Evolutionary conservation across 495 filamentous ascomycete genomes (phyloP), one percentile per base, ranked within the genome.

Genomic region (Penicillium desertorum): DNA sequence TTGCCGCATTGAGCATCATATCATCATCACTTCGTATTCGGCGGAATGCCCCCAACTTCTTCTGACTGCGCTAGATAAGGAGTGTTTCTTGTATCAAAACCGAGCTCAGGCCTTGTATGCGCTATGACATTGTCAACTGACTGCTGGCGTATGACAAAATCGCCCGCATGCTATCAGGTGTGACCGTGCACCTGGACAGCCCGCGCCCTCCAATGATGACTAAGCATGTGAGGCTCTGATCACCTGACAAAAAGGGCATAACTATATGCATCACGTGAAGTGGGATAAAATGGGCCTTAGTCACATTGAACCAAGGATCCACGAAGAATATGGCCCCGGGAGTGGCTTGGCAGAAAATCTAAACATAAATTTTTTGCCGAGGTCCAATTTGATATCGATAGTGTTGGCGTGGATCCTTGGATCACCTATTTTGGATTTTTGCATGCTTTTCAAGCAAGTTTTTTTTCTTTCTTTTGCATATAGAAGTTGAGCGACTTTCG

Each of bases 1-100:
- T 61, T 67, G 60, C 67, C 63, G 63, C 67, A 63, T 69, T 61
- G 54, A 61, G 64, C 65, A 57, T 66, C 45, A 67, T 72, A 32
- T 32, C 62, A 50, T 59, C 66, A 64, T 60, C 59, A 61, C 66
- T 64, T 50, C 29, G 46, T 57, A 57, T 45, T 62, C 45, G 36
- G 42, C 46, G 42, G 50, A 64, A 62, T 56, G 25, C 4, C 32
- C 39, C 22, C 36, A 37, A 22, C 10, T 19, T 22, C 25, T 44
- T n/a, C 6, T 14, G n/a, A 53, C 19, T 27, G 43, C 22, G 34
- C 43, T 20, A 56, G 45, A 39, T 36, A 36, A 29, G 23, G 23
- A 17, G 36, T 22, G 16, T 46, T 47, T 55, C 37, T 29, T 23
- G 30, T n/a, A 37, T 49, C 47, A 41, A n/a, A 27, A 8, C 17